These are phyloP conservation scores for Luffa aegyptiaca DNA, from an alignment of 306 rosid species.

Conservation along the genomic window DNA sequence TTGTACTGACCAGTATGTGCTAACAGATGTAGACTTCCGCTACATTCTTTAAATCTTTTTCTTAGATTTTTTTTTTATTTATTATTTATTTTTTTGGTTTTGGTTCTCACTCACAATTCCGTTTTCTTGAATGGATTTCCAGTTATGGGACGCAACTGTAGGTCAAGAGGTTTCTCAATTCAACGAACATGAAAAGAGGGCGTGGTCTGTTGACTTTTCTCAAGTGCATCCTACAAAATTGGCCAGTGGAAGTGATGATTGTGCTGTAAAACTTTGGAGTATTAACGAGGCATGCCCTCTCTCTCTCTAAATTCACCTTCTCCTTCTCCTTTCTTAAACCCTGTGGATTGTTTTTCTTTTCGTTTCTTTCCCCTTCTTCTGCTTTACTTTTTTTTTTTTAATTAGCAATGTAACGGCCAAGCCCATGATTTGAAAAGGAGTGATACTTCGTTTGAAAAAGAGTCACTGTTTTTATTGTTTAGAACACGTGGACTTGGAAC, in stretches of 20 bases:
- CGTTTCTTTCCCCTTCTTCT: neutral
- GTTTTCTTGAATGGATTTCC: constrained; percentile 28
- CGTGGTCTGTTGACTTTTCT: constrained; percentile 96
- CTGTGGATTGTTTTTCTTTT: constrained; percentile 1
- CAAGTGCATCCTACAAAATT: constrained; percentile 72
- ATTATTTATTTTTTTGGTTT: neutral
- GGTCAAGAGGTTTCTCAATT: constrained; percentile 71
- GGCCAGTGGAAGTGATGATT: constrained; percentile 95
- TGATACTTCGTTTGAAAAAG: neutral
- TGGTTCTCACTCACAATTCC: constrained; percentile 13
- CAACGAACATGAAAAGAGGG: constrained; percentile 72
- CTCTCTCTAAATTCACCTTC: neutral
- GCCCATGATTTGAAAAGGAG: neutral
- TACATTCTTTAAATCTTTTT: neutral
- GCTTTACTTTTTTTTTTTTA: neutral
- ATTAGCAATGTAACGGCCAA: neutral
- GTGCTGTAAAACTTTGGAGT: constrained; percentile 81
- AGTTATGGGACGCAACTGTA: constrained; percentile 93
- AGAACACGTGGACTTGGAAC: neutral
- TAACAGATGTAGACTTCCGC: neutral
- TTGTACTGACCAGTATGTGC: neutral
- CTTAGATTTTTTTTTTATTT: too few species aligned
- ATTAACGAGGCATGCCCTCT: constrained; percentile 60
- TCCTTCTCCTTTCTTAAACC: neutral
- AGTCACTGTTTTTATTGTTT: neutral